Base-by-base conservation (phyloP, 2,329 filamentous ascomycete genomes). In the Neonectria coccinea region DNA sequence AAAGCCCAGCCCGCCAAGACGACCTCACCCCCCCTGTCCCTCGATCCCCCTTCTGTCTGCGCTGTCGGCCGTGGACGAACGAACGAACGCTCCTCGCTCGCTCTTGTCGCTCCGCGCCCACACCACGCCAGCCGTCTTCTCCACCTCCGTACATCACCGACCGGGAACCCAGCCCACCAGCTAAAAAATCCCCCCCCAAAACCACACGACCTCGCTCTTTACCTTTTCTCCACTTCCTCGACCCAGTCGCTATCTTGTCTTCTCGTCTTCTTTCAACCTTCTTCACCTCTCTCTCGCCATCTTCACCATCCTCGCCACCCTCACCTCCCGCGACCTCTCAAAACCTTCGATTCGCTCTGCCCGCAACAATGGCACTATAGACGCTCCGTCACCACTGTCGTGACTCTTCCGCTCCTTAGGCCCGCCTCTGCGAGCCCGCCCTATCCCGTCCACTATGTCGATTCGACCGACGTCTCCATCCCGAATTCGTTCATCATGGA, bases 81-180 rank as follows among this genome's bases (percentile, higher is more conserved):
- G 29, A 50, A 61, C 53, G 47, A 65, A 66, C 64, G 56, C 65
- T 65, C 65, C 60, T 65, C 65, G 39, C 51, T 48, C 42, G 22
- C 60, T 66, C 58, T 48, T 45, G 55, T 67, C 48, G 31, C 64
- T 57, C 61, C 61, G 59, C 53, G 52, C 42, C 58, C 47, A 63
- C 65, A 64, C 47, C 53, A 60, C 55, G 62, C 65, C 65, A 33
- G 50, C 48, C 29, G 16, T 42, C 27, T 48, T 59, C 60, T 65
- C 71, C 71, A 73, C 71, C 71, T 71, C 62, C 63, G 68, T 70
- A 69, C 71, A 73, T 70, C 71, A 69, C 64, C 67, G 64, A 73
- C 69, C 67, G 59, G 68, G 67, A 62, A 59, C 68, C 68, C 67
- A 71, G 62, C 66, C 67, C 60, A 73, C 65, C 68, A 71, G 59